These are phyloP conservation scores for Neurospora sp. DNA, from an alignment of 495 filamentous ascomycete genomes.

Conservation along the genomic window DNA sequence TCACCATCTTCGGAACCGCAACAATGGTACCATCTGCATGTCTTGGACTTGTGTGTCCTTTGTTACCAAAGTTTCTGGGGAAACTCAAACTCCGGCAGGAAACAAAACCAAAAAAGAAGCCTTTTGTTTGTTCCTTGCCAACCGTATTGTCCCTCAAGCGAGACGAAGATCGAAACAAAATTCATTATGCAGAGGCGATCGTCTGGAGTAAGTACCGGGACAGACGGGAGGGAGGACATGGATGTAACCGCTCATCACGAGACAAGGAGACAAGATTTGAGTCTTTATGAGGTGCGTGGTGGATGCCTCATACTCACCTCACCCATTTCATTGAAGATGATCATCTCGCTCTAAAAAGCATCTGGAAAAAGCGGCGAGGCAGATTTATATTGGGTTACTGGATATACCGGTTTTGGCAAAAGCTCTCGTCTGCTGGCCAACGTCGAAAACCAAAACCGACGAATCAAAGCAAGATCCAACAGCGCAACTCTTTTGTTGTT, in stretches of 20 bases:
- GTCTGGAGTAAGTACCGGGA: not conserved
- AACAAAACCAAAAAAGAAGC: not conserved
- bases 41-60: not conserved
- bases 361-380: not conserved
- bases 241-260: not conserved
- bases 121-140: not conserved
- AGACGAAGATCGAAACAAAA: not conserved
- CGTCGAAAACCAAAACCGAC: not conserved
- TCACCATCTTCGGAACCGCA: not conserved
- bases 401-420: not conserved
- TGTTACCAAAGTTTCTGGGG: not conserved
- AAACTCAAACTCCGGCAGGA: not conserved
- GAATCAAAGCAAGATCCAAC: not conserved
- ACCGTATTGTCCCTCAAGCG: not conserved
- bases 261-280: not conserved
- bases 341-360: not conserved
- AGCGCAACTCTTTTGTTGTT: not conserved
- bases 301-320: not conserved
- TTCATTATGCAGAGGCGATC: not conserved
- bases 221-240: not conserved
- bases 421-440: not conserved
- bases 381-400: not conserved
- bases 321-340: not conserved
- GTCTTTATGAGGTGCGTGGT: not conserved
- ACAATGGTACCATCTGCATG: not conserved